Evolutionary conservation across 176 grass and related monocot genomes (phyloP).

Genomic region (Rhynchospora tenuis): DNA sequence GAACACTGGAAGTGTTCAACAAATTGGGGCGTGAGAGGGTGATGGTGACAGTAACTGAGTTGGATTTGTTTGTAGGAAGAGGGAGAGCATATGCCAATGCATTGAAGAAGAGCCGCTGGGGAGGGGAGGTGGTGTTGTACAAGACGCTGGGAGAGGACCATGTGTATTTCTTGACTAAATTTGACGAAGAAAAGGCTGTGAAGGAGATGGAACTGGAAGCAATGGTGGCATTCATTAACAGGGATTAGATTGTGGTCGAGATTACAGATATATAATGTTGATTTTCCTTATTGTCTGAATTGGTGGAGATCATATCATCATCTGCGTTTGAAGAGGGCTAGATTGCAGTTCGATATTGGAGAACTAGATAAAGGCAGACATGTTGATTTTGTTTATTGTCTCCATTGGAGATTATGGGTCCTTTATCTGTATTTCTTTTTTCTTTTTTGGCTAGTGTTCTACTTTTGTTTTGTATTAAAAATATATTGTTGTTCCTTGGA

Average conservation of each 20-base stretch:
- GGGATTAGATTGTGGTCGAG: not conserved
- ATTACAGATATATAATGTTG: not conserved
- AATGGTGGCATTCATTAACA: conserved; percentile 39
- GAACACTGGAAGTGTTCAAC: conserved; percentile 37
- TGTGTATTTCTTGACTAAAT: conserved; percentile 47
- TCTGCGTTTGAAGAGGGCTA: no score
- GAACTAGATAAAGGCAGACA: not conserved
- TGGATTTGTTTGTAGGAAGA: conserved; percentile 36
- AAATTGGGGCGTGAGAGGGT: conserved; percentile 42
- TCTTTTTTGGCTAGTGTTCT: not conserved
- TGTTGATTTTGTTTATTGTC: not conserved
- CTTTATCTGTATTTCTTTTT: not conserved
- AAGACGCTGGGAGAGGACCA: conserved; percentile 52
- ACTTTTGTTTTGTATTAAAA: no score
- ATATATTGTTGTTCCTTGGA: no score
- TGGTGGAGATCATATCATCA: not conserved
- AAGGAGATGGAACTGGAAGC: conserved; percentile 48
- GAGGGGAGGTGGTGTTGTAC: conserved; percentile 34
- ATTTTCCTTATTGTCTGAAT: not conserved
- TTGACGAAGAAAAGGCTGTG: conserved; percentile 28
- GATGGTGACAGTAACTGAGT: conserved; percentile 49
- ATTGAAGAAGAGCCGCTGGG: conserved; percentile 40
- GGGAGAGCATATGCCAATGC: conserved; percentile 39
- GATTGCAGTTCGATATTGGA: no score
- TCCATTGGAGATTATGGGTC: not conserved